Evolutionary conservation across 352 stramenopile species (phyloP).

Genomic region (Phytopythium cucurbitacearum): DNA sequence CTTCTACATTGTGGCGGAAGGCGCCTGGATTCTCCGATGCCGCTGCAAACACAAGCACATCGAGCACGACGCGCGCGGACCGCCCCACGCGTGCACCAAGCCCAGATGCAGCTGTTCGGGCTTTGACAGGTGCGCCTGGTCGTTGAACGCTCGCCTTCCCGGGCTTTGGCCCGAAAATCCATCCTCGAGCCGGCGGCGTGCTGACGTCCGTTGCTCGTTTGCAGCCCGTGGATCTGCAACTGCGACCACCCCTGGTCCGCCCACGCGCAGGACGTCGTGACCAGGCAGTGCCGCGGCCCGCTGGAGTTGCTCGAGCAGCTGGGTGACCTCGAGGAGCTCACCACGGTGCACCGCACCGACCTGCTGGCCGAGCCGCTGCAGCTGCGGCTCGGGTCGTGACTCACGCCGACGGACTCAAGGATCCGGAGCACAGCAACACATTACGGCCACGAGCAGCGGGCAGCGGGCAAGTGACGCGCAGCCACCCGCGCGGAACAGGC

Average conservation of each 20-base stretch:
- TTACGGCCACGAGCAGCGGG: not conserved
- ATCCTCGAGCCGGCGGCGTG: not conserved
- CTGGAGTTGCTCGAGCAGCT: constrained; percentile 42
- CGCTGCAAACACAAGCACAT: constrained; percentile 81
- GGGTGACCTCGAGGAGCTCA: constrained; percentile 42
- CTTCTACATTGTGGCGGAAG: constrained; percentile 79
- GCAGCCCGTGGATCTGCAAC: constrained; percentile 79
- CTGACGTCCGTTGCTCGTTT: not conserved
- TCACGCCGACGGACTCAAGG: too few relatives aligned
- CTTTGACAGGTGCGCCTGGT: constrained; percentile 56
- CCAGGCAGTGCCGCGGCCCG: constrained; percentile 37
- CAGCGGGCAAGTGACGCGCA: not conserved
- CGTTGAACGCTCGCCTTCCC: not conserved
- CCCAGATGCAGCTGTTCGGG: constrained; percentile 46
- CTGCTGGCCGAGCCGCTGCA: constrained; percentile 39
- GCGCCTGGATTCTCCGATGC: constrained; percentile 75
- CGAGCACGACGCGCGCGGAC: constrained; percentile 44
- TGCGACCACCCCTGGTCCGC: constrained; percentile 66
- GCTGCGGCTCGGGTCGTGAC: constrained; percentile 17
- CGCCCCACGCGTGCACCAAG: constrained; percentile 50
- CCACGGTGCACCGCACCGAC: constrained; percentile 50
- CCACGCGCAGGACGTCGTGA: constrained; percentile 45
- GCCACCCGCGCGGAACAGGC: too few relatives aligned
- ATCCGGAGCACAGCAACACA: too few relatives aligned
- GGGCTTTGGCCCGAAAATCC: not conserved